Conservation (phyloP, 257 asterid species). For the Ballota nigra region DNA sequence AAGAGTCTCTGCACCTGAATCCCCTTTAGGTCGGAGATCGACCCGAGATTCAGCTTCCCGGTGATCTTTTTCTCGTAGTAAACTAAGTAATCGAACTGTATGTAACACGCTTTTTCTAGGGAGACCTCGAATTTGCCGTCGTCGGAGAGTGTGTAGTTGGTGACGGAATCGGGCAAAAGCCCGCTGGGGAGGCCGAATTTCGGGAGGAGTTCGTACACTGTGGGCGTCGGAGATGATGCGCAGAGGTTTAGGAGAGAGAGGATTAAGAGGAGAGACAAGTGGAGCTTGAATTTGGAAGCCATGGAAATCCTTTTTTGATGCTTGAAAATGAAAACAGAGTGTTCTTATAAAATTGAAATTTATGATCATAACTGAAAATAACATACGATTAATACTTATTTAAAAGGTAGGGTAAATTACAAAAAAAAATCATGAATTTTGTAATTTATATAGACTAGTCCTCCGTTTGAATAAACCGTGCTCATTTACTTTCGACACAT, state of each 20-base stretch:
- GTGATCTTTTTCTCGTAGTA: constrained; percentile 72
- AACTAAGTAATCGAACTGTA: constrained; percentile 74
- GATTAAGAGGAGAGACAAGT: constrained; percentile 3
- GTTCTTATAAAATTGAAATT: neutral
- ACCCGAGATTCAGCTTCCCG: constrained; percentile 70
- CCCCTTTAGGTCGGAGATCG: constrained; percentile 64
- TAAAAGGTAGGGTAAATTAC: too few species aligned
- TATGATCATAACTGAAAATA: neutral
- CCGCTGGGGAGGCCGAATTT: constrained; percentile 80
- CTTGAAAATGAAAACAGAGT: neutral
- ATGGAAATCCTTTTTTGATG: constrained; percentile 12
- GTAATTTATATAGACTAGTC: too few species aligned
- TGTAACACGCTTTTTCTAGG: constrained; percentile 63
- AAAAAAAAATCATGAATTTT: too few species aligned
- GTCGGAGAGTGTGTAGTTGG: constrained; percentile 56
- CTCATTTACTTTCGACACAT: too few species aligned
- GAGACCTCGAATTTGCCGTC: constrained; percentile 76
- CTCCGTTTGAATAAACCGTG: too few species aligned
- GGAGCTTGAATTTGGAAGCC: constrained; percentile 30
- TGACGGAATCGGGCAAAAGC: constrained; percentile 79
- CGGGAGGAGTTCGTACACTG: constrained; percentile 67
- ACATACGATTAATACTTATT: too few species aligned
- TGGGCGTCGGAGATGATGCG: constrained; percentile 33
- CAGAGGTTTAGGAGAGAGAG: constrained; percentile 26
- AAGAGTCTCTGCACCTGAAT: constrained; percentile 69